Evolutionary conservation across 1,284 basidiomycete species (phyloP).

Genomic region (Hemileia vastatrix): DNA sequence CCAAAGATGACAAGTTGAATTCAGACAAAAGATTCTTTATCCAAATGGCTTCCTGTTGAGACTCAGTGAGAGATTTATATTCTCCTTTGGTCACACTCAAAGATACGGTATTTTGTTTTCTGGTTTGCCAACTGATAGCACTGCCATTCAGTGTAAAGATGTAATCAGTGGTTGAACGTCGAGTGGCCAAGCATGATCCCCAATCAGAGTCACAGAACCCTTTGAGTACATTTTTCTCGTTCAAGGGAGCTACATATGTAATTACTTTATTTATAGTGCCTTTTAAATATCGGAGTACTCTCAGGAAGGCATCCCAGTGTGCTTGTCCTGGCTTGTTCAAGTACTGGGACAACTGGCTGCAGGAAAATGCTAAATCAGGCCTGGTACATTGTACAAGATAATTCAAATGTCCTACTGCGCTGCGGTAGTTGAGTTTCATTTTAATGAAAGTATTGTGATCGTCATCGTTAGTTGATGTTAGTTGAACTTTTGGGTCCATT

Average conservation of each 20-base stretch:
- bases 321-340: background rate
- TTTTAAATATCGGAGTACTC: background rate
- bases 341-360: background rate
- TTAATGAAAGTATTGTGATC: too few species aligned
- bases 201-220: background rate
- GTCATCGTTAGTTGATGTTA: too few species aligned
- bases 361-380: background rate
- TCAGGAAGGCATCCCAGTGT: background rate
- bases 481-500: too few species aligned
- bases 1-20: too few species aligned
- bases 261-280: background rate
- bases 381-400: too few species aligned
- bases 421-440: too few species aligned
- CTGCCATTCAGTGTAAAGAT: background rate
- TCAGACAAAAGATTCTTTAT: too few species aligned
- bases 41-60: too few species aligned
- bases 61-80: constrained; percentile 4
- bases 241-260: too few species aligned
- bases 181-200: background rate
- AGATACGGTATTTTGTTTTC: background rate
- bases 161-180: background rate
- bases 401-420: too few species aligned
- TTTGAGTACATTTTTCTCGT: too few species aligned
- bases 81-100: background rate
- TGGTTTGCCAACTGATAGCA: background rate